Evolutionary conservation across 306 rosid species (phyloP).

Genomic region (Ceratonia siliqua): DNA sequence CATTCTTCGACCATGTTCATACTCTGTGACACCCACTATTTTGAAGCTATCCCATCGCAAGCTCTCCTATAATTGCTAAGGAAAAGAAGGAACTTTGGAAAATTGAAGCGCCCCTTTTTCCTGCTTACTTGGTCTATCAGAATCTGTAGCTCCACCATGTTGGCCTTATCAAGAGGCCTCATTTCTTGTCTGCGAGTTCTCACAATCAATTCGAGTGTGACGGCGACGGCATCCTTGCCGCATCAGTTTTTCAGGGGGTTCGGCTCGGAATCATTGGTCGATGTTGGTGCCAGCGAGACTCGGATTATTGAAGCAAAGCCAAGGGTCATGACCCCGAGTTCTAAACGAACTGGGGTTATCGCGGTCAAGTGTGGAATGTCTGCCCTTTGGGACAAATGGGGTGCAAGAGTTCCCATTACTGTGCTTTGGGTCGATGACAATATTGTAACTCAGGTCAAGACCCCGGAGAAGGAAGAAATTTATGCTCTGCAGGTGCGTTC

Average conservation of each 20-base stretch:
- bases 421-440: constrained; percentile 95
- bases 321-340: constrained; percentile 53
- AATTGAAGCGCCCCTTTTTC: no score
- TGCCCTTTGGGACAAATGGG: constrained; percentile 98
- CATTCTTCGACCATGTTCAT: no score
- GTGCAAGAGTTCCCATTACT: constrained; percentile 78
- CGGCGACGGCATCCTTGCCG: neutral
- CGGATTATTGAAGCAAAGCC: constrained; percentile 59
- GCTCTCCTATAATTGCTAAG: no score
- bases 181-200: constrained; percentile 56
- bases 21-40: no score
- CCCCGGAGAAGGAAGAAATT: constrained; percentile 75
- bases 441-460: constrained; percentile 92
- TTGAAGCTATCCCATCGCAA: no score
- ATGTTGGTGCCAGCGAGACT: constrained; percentile 30
- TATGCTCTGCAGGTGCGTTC: constrained; percentile 72
- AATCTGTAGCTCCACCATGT: constrained; percentile 66
- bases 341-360: constrained; percentile 80
- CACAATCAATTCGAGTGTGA: constrained; percentile 33
- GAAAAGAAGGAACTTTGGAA: no score
- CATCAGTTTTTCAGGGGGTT: constrained; percentile 35
- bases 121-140: no score
- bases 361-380: constrained; percentile 96
- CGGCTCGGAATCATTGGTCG: constrained; percentile 46
- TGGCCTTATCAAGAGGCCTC: constrained; percentile 69